These are phyloP conservation scores for Vickermania ingenoplastis DNA, from an alignment of 208 protist genomes.

Conservation along the genomic window DNA sequence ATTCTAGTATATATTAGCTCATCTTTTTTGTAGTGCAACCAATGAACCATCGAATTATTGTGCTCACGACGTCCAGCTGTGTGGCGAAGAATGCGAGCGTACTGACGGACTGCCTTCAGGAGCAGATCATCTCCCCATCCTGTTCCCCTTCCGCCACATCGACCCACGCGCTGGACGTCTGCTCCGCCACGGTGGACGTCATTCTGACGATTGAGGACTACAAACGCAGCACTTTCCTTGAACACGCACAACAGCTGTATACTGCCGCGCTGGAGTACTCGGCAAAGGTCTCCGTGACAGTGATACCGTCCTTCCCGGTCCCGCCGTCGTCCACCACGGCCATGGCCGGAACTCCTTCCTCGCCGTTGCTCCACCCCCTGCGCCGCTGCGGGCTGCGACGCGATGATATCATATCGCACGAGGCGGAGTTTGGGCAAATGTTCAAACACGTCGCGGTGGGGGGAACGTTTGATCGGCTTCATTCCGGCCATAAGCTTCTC, in stretches of 20 bases:
- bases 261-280: slow-evolving; percentile 28
- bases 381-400: slow-evolving; percentile 5
- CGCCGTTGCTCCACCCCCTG: not conserved
- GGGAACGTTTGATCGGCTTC: slow-evolving; percentile 87
- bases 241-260: slow-evolving; percentile 57
- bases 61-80: not conserved
- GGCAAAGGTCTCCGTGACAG: slow-evolving; percentile 29
- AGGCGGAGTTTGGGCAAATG: slow-evolving; percentile 34
- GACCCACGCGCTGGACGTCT: no score
- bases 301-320: slow-evolving; percentile 27
- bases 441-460: slow-evolving; percentile 79
- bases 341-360: not conserved
- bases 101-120: not conserved
- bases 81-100: not conserved
- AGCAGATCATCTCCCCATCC: no score
- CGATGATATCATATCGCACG: slow-evolving; percentile 8
- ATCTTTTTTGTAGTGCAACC: no score
- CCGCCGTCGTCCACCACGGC: not conserved
- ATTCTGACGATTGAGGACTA: slow-evolving; percentile 40
- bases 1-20: no score
- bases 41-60: slow-evolving; percentile 5
- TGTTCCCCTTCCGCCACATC: no score
- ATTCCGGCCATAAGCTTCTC: slow-evolving; percentile 83
- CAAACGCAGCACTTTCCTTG: slow-evolving; percentile 41
- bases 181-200: slow-evolving; percentile 14